A percentile compares a stretch with the other conserved stretches of the same genome.
Evolutionary conservation across 495 filamentous ascomycete species (phyloP).

Genomic region (Daldinia bambusicola): DNA sequence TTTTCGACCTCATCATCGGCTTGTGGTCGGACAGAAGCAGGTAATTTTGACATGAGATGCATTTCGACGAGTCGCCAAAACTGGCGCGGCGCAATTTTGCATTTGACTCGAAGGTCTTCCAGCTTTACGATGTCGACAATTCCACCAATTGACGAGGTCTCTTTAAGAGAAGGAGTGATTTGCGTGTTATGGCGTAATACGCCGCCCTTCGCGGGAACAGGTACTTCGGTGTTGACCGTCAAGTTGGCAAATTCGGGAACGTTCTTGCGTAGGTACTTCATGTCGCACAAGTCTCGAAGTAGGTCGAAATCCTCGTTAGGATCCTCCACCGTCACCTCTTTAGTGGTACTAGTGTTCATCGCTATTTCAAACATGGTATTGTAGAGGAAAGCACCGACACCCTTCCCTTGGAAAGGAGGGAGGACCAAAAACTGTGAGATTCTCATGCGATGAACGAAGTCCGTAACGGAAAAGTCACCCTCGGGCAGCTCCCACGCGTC

Average conservation of each 20-base stretch:
- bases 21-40: conserved; percentile 66
- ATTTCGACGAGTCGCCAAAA: conserved; percentile 89
- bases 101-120: conserved; percentile 67
- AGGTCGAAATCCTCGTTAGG: conserved; percentile 95
- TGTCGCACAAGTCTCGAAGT: conserved; percentile 84
- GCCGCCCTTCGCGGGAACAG: conserved; percentile 51
- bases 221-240: conserved; percentile 58
- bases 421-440: conserved; percentile 97
- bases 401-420: conserved; percentile 82
- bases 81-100: conserved; percentile 88
- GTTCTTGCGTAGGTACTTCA: conserved; percentile 68
- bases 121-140: conserved; percentile 71
- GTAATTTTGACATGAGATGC: conserved; percentile 81
- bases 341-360: conserved; percentile 67
- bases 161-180: conserved; percentile 37
- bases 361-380: conserved; percentile 75
- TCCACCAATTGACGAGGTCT: conserved; percentile 15
- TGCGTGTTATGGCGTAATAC: conserved; percentile 64
- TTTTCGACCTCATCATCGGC: conserved; percentile 41
- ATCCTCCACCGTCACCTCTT: conserved; percentile 94
- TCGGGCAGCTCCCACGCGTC: conserved; percentile 44
- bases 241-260: conserved; percentile 64
- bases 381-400: conserved; percentile 85
- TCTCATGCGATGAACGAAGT: conserved; percentile 73
- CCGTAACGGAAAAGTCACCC: conserved; percentile 44